These are phyloP conservation scores for Linanthus parryae DNA, from an alignment of 148 eudicot genomes.

Conservation along the genomic window DNA sequence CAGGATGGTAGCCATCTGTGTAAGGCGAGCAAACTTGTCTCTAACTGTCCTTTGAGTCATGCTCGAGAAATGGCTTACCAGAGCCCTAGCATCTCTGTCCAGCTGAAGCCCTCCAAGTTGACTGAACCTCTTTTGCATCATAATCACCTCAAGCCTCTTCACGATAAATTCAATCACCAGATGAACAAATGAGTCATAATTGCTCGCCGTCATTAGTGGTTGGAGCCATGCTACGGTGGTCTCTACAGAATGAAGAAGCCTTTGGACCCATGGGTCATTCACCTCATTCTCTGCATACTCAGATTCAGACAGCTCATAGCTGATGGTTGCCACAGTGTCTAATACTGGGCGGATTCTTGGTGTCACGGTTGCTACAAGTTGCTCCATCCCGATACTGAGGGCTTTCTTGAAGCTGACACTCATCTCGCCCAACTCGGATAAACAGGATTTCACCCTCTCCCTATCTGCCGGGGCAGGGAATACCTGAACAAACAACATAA, in stretches of 20 bases:
- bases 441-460: slow-evolving; percentile 76
- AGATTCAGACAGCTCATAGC: slow-evolving; percentile 86
- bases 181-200: slow-evolving; percentile 78
- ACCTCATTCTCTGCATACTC: slow-evolving; percentile 96
- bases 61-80: slow-evolving; percentile 87
- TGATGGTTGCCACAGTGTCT: slow-evolving; percentile 78
- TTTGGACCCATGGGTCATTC: slow-evolving; percentile 92
- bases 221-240: slow-evolving; percentile 82
- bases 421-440: slow-evolving; percentile 70
- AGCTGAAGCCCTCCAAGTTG: slow-evolving; percentile 96
- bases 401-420: slow-evolving; percentile 75
- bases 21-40: slow-evolving; percentile 90
- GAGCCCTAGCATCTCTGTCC: slow-evolving; percentile 79
- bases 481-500: slow-evolving; percentile 38
- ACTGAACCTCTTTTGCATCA: slow-evolving; percentile 96
- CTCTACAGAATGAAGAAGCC: slow-evolving; percentile 88
- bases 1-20: slow-evolving; percentile 90
- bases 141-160: slow-evolving; percentile 92
- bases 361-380: slow-evolving; percentile 65
- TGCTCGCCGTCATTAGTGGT: slow-evolving; percentile 79
- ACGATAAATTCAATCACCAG: slow-evolving; percentile 78
- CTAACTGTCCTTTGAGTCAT: slow-evolving; percentile 96
- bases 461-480: slow-evolving; percentile 79
- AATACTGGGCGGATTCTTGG: slow-evolving; percentile 75
- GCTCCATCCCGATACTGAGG: slow-evolving; percentile 71